Conservation (phyloP, 202 grass and related monocot species). For the Panicum virgatum region DNA sequence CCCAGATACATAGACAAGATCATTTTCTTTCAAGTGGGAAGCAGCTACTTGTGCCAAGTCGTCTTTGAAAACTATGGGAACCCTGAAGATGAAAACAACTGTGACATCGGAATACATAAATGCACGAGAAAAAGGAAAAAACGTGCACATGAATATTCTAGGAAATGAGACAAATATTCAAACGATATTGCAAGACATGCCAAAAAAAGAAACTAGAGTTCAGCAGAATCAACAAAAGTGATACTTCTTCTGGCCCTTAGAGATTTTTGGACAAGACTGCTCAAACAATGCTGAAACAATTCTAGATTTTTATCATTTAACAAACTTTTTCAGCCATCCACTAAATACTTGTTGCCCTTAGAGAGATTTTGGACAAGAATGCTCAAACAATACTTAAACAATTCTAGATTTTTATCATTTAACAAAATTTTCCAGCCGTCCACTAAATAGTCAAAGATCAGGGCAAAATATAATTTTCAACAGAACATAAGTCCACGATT, state of each 20-base stretch:
- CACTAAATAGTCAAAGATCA: not conserved
- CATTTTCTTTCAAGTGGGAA: slow-evolving; percentile 78
- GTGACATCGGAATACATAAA: slow-evolving; percentile 8
- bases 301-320: not conserved
- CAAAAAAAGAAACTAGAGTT: no score
- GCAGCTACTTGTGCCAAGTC: slow-evolving; percentile 82
- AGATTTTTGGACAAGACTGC: not conserved
- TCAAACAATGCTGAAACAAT: no score
- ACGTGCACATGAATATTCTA: not conserved
- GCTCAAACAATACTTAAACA: no score
- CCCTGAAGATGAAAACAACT: slow-evolving; percentile 52
- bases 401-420: no score
- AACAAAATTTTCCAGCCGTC: no score
- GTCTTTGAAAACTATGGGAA: slow-evolving; percentile 87
- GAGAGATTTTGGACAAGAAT: no score
- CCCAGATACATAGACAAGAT: slow-evolving; percentile 65
- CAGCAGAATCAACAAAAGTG: not conserved
- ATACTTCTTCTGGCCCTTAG: not conserved
- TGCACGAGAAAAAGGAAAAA: not conserved
- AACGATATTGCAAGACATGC: not conserved
- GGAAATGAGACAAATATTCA: not conserved
- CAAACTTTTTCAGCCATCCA: not conserved
- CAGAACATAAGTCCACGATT: not conserved
- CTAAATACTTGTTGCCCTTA: no score
- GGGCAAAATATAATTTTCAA: not conserved